phyloP scores from a whole-genome alignment of 345 rosid species.

The Clausena lansium region DNA sequence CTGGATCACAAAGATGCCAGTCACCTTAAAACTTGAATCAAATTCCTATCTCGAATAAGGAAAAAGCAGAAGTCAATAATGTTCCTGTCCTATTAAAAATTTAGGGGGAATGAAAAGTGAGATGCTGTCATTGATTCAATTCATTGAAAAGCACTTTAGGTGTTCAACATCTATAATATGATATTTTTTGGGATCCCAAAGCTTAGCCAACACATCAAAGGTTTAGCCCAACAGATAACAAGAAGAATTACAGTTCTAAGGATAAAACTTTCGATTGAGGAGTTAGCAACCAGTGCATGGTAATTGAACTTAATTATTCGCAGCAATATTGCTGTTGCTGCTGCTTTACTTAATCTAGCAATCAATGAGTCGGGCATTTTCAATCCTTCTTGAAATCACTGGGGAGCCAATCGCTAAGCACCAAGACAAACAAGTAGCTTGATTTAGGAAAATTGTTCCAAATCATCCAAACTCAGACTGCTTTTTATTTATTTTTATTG shows the following conservation, averaged over 20 bases:
- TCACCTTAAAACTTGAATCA: not conserved
- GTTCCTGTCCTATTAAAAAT: not conserved
- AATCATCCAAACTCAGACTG: no score
- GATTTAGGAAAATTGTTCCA: not conserved
- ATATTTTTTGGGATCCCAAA: not conserved
- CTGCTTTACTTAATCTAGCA: not conserved
- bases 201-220: not conserved
- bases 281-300: not conserved
- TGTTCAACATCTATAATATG: not conserved
- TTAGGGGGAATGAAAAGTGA: not conserved
- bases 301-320: not conserved
- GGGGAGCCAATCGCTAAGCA: not conserved
- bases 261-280: no score
- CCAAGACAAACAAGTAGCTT: not conserved
- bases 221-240: not conserved
- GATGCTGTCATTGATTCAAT: not conserved
- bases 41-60: not conserved
- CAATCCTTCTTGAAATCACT: not conserved
- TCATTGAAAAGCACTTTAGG: not conserved
- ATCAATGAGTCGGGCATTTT: not conserved
- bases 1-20: constrained; percentile 16
- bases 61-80: not conserved
- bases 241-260: not conserved
- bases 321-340: not conserved
- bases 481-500: no score